phyloP scores from a whole-genome alignment of 1,139 yeast genomes.

The Petasospora rhodanensis region DNA sequence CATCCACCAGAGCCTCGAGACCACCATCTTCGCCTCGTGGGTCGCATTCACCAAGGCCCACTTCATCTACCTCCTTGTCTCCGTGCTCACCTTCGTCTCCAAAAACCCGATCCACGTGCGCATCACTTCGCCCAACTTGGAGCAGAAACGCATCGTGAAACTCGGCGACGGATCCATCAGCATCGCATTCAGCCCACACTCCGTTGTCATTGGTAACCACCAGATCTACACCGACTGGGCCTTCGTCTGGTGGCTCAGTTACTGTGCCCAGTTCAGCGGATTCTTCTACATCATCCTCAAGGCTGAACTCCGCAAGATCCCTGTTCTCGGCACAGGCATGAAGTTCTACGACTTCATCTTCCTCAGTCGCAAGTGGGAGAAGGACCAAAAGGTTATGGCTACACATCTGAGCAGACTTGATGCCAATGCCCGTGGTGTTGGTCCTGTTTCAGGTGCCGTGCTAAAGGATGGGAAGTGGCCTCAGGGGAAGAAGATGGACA shows the following conservation, averaged over 20 bases:
- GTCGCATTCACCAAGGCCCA: slow-evolving; percentile 46
- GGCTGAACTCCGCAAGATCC: slow-evolving; percentile 69
- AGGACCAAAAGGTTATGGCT: slow-evolving; percentile 59
- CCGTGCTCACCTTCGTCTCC: slow-evolving; percentile 38
- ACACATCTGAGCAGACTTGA: slow-evolving; percentile 52
- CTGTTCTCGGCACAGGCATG: slow-evolving; percentile 89
- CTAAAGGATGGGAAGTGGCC: slow-evolving; percentile 35
- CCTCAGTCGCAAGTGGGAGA: slow-evolving; percentile 78
- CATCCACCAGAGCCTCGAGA: slow-evolving; percentile 9
- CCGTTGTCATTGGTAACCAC: slow-evolving; percentile 76
- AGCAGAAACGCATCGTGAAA: slow-evolving; percentile 20
- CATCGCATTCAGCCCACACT: slow-evolving; percentile 39
- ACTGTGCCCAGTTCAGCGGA: slow-evolving; percentile 61
- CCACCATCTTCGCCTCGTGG: slow-evolving; percentile 32
- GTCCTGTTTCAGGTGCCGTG: slow-evolving; percentile 47
- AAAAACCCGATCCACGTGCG: slow-evolving; percentile 35
- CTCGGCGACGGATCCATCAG: slow-evolving; percentile 29
- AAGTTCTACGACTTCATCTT: slow-evolving; percentile 71
- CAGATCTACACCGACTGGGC: slow-evolving; percentile 96
- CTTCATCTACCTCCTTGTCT: slow-evolving; percentile 45
- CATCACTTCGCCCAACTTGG: slow-evolving; percentile 34
- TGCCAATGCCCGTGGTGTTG: slow-evolving; percentile 41
- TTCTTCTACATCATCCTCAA: slow-evolving; percentile 70
- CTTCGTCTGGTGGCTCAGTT: slow-evolving; percentile 82
- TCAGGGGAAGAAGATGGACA: slow-evolving; percentile 28